Base-by-base conservation (phyloP, 2,329 filamentous ascomycete species). In the Fusarium nematophilum region DNA sequence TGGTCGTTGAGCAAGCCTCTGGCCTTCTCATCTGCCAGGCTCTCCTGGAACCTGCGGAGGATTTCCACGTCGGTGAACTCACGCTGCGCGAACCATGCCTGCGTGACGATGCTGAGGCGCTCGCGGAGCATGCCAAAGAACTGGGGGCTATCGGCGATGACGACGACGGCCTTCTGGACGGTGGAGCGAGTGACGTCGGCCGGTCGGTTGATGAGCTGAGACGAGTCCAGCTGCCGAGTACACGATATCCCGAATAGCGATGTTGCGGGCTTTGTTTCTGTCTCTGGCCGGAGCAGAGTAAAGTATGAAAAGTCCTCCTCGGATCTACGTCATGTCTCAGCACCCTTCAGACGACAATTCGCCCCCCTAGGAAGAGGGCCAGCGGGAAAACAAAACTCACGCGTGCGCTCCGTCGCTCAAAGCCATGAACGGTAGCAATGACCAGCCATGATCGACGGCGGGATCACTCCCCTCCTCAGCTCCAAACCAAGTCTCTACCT, bases 281-380 rank as follows among this genome's bases (percentile, higher is more conserved):
- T 82, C 49, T 82, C 83, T 39, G 88, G 86, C 25, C 87, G 86
- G 54, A 92, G 83, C 45, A 99, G 87, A 8, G 94, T 98, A 75
- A 99, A 99, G 79, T 99, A 99, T 45, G 93, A 97, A 80, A 98
- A 99, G 78, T 98, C 95, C 78, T 99, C 95, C 53, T 90, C 90
- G 17, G 91, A 89, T 51, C 91, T 95, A 70, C 93, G 68, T 23
- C 14, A 27, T 29, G 30, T 49, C 54, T 69, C 47, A 67, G 65
- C 52, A 53, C 45, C 33, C 25, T 54, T 14, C 13, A 9, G 45
- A 45, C 15, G 34, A 27, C 27, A 31, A 36, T 17, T 23, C 23
- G 14, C 30, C 38, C 14, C 25, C 29, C 6, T 23, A 29, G 33
- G 21, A 21, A 30, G 13, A 36, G 36, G 37, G 29, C 9, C 36